phyloP scores from a whole-genome alignment of 768 basidiomycete genomes.

The Trametes cingulata region DNA sequence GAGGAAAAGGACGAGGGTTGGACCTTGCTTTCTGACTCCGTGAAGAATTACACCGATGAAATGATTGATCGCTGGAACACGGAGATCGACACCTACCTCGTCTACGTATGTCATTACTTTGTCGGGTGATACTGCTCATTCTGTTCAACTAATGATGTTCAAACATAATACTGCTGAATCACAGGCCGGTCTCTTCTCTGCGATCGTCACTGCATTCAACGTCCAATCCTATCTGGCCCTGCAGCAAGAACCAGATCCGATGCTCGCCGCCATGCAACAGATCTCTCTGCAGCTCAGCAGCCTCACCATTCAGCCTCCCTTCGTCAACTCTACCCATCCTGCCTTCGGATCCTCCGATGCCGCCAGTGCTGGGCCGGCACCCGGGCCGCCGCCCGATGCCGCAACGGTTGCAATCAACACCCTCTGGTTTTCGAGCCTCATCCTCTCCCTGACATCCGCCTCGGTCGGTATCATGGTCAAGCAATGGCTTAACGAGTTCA shows the following conservation, averaged over 20 bases:
- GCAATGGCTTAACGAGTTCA: constrained; percentile 28
- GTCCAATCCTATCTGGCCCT: constrained; percentile 24
- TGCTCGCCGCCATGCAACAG: background rate
- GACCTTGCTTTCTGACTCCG: background rate
- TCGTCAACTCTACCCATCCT: constrained; percentile 14
- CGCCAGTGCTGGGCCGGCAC: background rate
- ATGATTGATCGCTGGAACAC: background rate
- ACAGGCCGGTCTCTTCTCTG: constrained; percentile 31
- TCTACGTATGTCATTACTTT: background rate
- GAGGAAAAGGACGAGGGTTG: background rate
- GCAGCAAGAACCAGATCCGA: constrained; percentile 7
- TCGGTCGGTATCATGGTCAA: constrained; percentile 30
- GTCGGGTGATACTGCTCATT: too few relatives aligned
- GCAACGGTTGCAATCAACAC: constrained; percentile 19
- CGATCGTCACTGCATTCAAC: constrained; percentile 27
- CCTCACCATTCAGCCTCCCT: constrained; percentile 5
- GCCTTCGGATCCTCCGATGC: background rate
- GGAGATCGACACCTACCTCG: background rate
- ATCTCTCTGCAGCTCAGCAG: constrained; percentile 16
- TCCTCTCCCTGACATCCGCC: constrained; percentile 25
- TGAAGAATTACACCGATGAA: background rate
- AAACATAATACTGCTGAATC: too few relatives aligned
- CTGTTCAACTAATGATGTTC: background rate
- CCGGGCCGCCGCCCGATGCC: background rate
- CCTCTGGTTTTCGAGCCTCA: constrained; percentile 29